Percentiles rank a stretch among this genome's conserved stretches.
Conservation (phyloP, 2,329 filamentous ascomycete species). For the Pyricularia grisea region DNA sequence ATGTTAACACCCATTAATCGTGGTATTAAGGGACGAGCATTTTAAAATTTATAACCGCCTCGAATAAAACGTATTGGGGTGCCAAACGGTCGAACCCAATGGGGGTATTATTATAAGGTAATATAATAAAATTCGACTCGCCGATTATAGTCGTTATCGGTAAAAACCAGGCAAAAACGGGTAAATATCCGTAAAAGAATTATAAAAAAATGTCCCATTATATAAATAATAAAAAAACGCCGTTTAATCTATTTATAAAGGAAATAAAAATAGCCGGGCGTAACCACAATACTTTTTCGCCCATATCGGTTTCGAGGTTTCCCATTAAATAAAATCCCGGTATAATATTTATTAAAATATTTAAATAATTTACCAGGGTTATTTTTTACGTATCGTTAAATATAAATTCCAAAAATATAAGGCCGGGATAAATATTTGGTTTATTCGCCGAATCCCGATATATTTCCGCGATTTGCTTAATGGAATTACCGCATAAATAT, state of each 20-base stretch:
- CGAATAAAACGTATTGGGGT: background rate
- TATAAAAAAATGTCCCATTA: background rate
- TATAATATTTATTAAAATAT: background rate
- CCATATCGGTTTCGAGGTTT: background rate
- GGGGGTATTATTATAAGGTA: background rate
- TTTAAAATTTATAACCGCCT: background rate
- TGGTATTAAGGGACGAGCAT: background rate
- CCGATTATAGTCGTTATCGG: background rate
- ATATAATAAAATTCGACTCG: background rate
- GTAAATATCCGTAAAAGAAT: background rate
- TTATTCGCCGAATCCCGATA: background rate
- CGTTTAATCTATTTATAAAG: background rate
- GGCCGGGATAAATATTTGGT: background rate
- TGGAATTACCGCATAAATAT: background rate
- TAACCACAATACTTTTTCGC: background rate
- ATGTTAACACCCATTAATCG: background rate
- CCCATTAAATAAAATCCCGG: background rate
- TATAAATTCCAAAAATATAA: background rate
- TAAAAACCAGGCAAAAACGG: background rate
- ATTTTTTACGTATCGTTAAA: background rate
- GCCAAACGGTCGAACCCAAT: background rate
- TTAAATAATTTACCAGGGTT: background rate
- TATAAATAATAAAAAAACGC: background rate
- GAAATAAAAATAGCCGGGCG: background rate
- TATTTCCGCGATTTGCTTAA: background rate